Evolutionary conservation across 148 eudicot genomes (phyloP).

Genomic region (Heliamphora exappendiculata): DNA sequence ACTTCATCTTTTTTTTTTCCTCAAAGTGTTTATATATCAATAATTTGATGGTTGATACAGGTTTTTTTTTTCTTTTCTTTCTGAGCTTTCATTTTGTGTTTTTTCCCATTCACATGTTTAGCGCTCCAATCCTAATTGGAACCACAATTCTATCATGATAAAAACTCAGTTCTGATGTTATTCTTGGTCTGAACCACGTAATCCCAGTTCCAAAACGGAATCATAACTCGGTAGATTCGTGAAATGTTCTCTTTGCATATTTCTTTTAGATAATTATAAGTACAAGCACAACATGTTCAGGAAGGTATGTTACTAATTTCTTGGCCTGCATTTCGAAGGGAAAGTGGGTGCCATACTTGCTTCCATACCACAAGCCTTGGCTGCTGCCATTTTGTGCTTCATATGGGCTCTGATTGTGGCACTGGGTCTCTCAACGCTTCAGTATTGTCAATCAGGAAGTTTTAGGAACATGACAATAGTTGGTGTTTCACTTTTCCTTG

Average conservation of each 20-base stretch:
- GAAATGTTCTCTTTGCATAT: neutral
- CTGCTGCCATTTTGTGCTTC: slow-evolving; percentile 83
- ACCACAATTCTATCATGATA: too few relatives aligned
- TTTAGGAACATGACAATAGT: slow-evolving; percentile 75
- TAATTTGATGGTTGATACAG: too few relatives aligned
- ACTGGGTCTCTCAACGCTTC: slow-evolving; percentile 69
- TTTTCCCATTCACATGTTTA: too few relatives aligned
- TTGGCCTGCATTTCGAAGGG: slow-evolving; percentile 31
- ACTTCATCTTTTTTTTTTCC: too few relatives aligned
- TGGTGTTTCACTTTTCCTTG: slow-evolving; percentile 83
- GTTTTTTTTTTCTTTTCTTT: too few relatives aligned
- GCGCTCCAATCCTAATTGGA: too few relatives aligned
- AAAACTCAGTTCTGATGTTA: too few relatives aligned
- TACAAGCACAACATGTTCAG: neutral
- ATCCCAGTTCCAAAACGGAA: too few relatives aligned
- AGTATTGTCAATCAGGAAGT: slow-evolving; percentile 65
- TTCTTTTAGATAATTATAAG: neutral
- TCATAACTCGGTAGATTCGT: too few relatives aligned
- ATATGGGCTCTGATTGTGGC: slow-evolving; percentile 79
- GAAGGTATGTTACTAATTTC: neutral
- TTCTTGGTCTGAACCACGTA: too few relatives aligned
- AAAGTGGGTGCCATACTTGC: slow-evolving; percentile 92
- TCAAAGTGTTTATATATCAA: too few relatives aligned
- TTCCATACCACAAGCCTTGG: slow-evolving; percentile 85
- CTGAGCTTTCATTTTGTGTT: too few relatives aligned